These are phyloP conservation scores for Arachnomyces sp. DNA, from an alignment of 2,329 filamentous ascomycete genomes.

Conservation along the genomic window DNA sequence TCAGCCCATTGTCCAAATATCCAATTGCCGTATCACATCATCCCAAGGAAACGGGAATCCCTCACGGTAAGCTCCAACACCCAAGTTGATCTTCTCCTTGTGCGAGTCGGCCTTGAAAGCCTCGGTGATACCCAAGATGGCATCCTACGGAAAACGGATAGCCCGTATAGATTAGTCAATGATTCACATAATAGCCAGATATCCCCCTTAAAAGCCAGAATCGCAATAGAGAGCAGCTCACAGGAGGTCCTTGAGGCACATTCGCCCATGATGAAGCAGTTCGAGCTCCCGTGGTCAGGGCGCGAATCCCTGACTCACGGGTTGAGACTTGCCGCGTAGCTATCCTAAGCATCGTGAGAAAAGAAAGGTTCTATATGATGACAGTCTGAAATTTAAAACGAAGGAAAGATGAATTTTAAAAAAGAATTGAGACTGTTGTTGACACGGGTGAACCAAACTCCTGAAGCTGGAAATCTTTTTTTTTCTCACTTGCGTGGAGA, in stretches of 20 bases:
- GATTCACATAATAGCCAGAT: no score
- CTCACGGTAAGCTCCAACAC: conserved; percentile 89
- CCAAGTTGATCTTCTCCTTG: conserved; percentile 95
- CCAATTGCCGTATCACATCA: conserved; percentile 1
- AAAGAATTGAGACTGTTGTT: conserved; percentile 2
- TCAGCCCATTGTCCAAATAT: conserved; percentile 1
- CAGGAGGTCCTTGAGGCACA: conserved; percentile 88
- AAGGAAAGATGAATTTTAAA: neutral
- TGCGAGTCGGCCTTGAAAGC: conserved; percentile 97
- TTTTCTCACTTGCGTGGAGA: neutral
- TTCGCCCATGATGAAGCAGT: conserved; percentile 81
- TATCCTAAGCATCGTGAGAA: conserved; percentile 37
- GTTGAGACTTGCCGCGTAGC: conserved; percentile 34
- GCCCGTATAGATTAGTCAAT: no score
- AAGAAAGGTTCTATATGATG: conserved; percentile 2
- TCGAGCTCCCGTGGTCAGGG: conserved; percentile 40
- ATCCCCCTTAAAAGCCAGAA: no score
- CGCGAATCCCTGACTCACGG: conserved; percentile 33
- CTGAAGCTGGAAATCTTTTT: neutral
- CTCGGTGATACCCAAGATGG: conserved; percentile 66
- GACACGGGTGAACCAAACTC: conserved; percentile 4
- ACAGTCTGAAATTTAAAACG: neutral
- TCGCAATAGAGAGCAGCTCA: conserved; percentile 43
- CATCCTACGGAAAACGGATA: conserved; percentile 23
- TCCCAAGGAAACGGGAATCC: neutral